Evolutionary conservation across 257 asterid species (phyloP), one percentile per base, ranked within the genome.

Genomic region (Forsythia suspensa): DNA sequence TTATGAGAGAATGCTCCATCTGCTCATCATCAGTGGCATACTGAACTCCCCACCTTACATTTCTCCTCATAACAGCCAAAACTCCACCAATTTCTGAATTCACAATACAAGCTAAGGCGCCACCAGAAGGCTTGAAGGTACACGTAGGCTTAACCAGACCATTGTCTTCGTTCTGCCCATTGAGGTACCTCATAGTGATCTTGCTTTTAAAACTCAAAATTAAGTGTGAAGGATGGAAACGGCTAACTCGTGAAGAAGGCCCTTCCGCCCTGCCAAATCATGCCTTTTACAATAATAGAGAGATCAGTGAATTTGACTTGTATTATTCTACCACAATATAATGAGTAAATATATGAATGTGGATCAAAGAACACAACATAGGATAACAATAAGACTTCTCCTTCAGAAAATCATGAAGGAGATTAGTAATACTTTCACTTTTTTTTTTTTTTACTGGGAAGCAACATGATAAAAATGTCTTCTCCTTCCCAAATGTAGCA

Each of bases 11-110:
- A 83, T 91, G 96, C 89, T 95, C 99, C 68, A 84, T 69, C 85
- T 90, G 98, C 65, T 95, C 98, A 83, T 93, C 99, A 73, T 88
- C 96, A 76, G 86, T 84, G 34, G 88, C 96, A 89, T 93, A 95
- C 74, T 82, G 96, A 77, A 88, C 90, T 81, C 98, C 98, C 98
- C 99, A 95, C 76, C 98, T 89, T 75, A 95, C 99, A 80, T 95
- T 95, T 86, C 99, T 89, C 91, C 98, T 91, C 98, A 95, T 95
- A 77, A 95, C 99, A 71, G 99, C 96, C 91, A 93, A 89, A 84
- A 95, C 99, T 3, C 97, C 97, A 77, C 97, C 98, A 63, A 95
- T 93, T 86, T 95, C 99, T 76, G 99, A 92, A 85, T 89, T 93
- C 81, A 95, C 86, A 87, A 91, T 91, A 69, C 98, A 95, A 73